Evolutionary conservation across 805 yeast genomes (phyloP), one percentile per base, ranked within the genome.

Genomic region (Saturnispora besseyi): DNA sequence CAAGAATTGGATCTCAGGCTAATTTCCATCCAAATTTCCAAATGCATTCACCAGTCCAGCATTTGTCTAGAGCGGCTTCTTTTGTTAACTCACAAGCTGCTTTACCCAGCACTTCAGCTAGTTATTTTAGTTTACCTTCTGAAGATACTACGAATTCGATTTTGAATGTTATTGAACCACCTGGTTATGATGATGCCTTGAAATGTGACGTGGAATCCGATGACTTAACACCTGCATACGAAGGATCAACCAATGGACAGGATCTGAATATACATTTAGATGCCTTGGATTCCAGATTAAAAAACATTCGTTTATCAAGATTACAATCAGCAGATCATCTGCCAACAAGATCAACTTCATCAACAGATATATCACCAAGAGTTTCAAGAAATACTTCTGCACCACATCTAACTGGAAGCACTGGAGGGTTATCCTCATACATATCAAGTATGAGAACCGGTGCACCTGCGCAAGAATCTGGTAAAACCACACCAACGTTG

Each of bases 171-270:
- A 80, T 84, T 21, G 70, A 79, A 45, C 96, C 91, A 6, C 98
- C 98, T 0, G 81, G 96, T 0, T 91, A 91, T 65, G 76, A 75
- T 7, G 82, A 85, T 31, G 97, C 98, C 0, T 66, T 89, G 63
- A 77, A 76, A 58, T 65, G 77, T 2, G 81, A 74, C 43, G 57
- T 55, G 6, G 68, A 66, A 5, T 75, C 70, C 3, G 75, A 70
- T 21, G 79, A 76, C 47, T 66, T 83, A 26, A 82, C 96, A 2
- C 97, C 97, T 0, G 75, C 77, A 2, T 89, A 88, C 63, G 73
- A 70, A 53, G 50, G 55, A 9, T 29, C 42, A 6, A 2, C 26
- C 10, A 15, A 28, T 11, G 45, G 37, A 8, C 18, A 30, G 6
- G 49, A 54, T 30, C 32, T 56, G 21, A 41, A 34, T 9, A 56